Evolutionary conservation across 495 filamentous ascomycete genomes (phyloP), one percentile per base, ranked within the genome.

Genomic region (Aspergillus olivimuriae): DNA sequence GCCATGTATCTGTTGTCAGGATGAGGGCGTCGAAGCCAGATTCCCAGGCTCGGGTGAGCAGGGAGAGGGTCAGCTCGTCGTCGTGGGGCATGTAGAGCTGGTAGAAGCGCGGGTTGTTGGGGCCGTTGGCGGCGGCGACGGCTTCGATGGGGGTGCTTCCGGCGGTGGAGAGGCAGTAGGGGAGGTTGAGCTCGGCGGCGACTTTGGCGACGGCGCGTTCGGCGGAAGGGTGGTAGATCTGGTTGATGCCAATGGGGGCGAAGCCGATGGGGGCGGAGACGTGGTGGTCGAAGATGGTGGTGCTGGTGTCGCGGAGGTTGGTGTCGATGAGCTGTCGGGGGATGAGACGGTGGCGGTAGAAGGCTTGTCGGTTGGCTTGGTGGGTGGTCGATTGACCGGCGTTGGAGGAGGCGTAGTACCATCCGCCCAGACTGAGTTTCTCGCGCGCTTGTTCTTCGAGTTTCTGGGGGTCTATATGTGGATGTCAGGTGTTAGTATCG

Each of bases 1-100:
- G 69, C 75, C 73, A 83, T 0, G 82, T 85, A 58, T 84, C 82
- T 0, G 77, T 73, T 4, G 80, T 86, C 0, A 85, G 62, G 14
- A 86, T 75, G 34, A 69, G 69, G 0, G 68, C 82, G 15, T 71
- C 65, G 56, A 78, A 86, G 2, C 82, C 81, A 22, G 53, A 56
- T 2, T 76, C 55, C 50, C 65, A 63, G 0, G 80, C 80, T 11
- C 80, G 71, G 6, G 60, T 61, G 2, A 84, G 56, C 37, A 84
- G 58, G 0, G 73, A 79, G 9, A 77, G 43, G 1, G 77, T 71
- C 10, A 80, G 51, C 38, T 77, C 73, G 46, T 83, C 78, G 49
- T 84, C 80, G 24, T 80, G 78, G 18, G 74, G 74, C 72, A 74
- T 73, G 58, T 85, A 86, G 1, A 86, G 65, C 55, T 86, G 82